Conservation (phyloP, 2,329 filamentous ascomycete species). For the Fusarium goolgardi region DNA sequence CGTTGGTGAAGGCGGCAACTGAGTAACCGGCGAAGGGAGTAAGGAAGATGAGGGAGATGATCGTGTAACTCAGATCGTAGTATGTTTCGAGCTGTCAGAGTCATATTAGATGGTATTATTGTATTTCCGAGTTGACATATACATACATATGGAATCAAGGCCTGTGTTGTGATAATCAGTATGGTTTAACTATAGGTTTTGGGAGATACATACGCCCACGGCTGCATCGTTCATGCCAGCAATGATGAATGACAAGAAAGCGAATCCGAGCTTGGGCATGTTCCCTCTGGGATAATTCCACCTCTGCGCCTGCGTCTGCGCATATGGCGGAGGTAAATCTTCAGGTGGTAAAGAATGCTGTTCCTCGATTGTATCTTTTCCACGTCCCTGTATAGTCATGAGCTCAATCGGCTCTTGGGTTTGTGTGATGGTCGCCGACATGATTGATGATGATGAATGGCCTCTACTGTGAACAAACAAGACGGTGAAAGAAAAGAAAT, state of each 20-base stretch:
- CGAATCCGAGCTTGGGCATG: constrained; percentile 50
- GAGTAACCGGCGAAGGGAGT: constrained; percentile 73
- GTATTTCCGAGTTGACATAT: neutral
- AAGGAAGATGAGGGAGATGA: constrained; percentile 73
- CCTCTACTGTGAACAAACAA: neutral
- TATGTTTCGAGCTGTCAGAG: constrained; percentile 67
- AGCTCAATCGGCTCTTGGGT: constrained; percentile 31
- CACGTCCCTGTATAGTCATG: neutral
- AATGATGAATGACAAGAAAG: constrained; percentile 69
- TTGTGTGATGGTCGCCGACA: constrained; percentile 29
- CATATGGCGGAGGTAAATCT: constrained; percentile 44
- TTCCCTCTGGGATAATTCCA: constrained; percentile 55
- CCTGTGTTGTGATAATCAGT: constrained; percentile 16
- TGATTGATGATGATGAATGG: neutral
- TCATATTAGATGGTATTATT: neutral
- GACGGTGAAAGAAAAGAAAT: neutral
- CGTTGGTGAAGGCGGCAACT: constrained; percentile 70
- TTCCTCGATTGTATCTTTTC: constrained; percentile 19
- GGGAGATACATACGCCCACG: constrained; percentile 60
- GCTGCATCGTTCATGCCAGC: constrained; percentile 73
- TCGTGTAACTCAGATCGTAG: constrained; percentile 68
- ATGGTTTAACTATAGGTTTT: accelerated
- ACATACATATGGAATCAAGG: constrained; percentile 44
- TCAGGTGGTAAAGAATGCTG: constrained; percentile 1
- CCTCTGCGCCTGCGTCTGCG: constrained; percentile 46